Percentiles rank a stretch among this genome's conserved stretches.
Evolutionary conservation across 129 eudicot species (phyloP).

Genomic region (Cynara cardunculus): DNA sequence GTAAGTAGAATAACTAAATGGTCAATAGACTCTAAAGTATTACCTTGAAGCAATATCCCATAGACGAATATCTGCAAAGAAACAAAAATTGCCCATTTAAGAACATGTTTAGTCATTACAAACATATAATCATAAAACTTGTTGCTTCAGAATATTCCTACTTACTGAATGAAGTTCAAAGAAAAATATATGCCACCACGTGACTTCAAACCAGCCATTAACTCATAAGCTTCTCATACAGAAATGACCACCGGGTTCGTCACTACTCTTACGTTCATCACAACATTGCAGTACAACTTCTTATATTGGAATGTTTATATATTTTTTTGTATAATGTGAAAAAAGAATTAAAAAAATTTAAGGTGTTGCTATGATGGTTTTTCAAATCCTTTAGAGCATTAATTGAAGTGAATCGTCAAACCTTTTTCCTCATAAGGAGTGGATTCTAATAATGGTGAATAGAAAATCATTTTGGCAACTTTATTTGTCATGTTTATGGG

Average conservation of each 20-base stretch:
- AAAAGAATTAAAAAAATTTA: too few species aligned
- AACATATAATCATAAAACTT: background rate
- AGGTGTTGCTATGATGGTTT: background rate
- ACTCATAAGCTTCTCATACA: background rate
- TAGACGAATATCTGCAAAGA: slow-evolving; percentile 81
- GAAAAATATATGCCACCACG: background rate
- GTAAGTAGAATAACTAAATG: background rate
- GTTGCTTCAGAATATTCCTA: background rate
- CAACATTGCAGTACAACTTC: background rate
- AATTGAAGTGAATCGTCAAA: background rate
- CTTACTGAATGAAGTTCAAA: background rate
- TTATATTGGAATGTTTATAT: too few species aligned
- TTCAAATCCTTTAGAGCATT: background rate
- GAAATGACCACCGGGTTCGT: background rate
- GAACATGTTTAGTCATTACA: background rate
- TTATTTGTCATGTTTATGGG: background rate
- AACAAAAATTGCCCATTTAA: background rate
- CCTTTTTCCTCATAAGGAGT: background rate
- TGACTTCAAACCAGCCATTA: background rate
- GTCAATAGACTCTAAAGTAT: background rate
- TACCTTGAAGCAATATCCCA: slow-evolving; percentile 99
- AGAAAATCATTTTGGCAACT: background rate
- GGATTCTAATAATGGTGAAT: background rate
- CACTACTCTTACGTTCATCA: background rate
- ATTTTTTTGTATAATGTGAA: too few species aligned